These are phyloP conservation scores for Neospora caninum DNA, from an alignment of 169 alveolate species.

Conservation along the genomic window DNA sequence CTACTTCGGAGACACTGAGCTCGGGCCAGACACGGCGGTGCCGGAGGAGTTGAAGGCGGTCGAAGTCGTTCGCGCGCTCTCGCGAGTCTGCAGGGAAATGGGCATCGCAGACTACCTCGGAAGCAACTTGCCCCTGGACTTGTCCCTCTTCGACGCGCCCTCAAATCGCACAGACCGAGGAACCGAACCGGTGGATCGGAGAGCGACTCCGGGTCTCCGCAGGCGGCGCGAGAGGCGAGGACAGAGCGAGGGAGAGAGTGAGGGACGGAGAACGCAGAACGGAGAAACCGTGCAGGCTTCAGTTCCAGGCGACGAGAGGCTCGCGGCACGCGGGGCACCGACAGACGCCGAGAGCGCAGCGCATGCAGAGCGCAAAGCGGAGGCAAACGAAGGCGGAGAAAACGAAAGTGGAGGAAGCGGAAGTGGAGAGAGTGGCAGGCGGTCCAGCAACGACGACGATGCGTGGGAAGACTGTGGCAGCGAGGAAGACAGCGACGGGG, in stretches of 20 bases:
- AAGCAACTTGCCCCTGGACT: background rate
- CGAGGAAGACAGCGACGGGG: background rate
- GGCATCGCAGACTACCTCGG: background rate
- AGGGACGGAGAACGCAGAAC: too few relatives aligned
- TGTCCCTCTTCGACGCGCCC: too few relatives aligned
- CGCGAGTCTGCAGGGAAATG: background rate
- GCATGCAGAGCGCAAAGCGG: too few relatives aligned
- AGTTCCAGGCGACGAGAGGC: background rate
- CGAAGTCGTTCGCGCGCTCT: conserved; percentile 21
- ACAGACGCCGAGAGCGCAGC: background rate
- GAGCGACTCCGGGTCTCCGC: too few relatives aligned
- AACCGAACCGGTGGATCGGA: too few relatives aligned
- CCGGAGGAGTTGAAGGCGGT: background rate
- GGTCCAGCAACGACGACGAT: background rate
- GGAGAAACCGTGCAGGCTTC: too few relatives aligned
- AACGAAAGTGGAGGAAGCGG: conserved; percentile 2
- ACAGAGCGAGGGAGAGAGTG: too few relatives aligned
- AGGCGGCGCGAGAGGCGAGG: too few relatives aligned
- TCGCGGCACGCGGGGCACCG: background rate
- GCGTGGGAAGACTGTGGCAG: background rate
- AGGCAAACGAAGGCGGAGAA: background rate
- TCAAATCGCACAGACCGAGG: too few relatives aligned
- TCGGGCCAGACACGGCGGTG: background rate
- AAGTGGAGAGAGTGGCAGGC: background rate
- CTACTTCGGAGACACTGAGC: conserved; percentile 35